Percentiles rank a stretch among this genome's conserved stretches.
These are phyloP conservation scores for Trichosphaerium sp. DNA, from an alignment of 78 protist genomes.

Conservation along the genomic window DNA sequence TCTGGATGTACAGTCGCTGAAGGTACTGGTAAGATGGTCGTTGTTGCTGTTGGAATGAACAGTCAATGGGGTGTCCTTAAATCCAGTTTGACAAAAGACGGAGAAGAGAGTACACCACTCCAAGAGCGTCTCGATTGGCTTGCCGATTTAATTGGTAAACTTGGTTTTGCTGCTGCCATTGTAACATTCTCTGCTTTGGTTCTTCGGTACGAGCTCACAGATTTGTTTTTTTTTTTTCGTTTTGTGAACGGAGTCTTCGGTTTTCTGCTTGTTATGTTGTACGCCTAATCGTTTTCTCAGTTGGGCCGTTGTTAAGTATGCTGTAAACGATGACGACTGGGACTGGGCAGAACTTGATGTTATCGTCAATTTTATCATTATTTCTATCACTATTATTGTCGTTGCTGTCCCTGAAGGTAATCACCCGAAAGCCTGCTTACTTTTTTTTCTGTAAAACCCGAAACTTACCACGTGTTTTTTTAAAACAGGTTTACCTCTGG, in stretches of 20 bases:
- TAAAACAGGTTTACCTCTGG: slow-evolving; percentile 90
- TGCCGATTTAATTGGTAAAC: slow-evolving; percentile 55
- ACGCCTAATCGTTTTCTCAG: background rate
- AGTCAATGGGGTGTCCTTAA: slow-evolving; percentile 5
- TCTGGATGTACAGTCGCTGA: slow-evolving; percentile 23
- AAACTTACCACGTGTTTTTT: background rate
- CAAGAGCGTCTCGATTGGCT: slow-evolving; percentile 45
- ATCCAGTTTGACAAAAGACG: slow-evolving; percentile 5
- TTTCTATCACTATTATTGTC: slow-evolving; percentile 80
- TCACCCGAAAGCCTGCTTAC: too few relatives aligned
- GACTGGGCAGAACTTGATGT: background rate
- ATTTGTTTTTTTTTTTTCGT: background rate
- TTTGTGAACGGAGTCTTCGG: background rate
- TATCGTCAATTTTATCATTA: slow-evolving; percentile 62
- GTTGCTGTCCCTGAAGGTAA: slow-evolving; percentile 87
- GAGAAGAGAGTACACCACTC: slow-evolving; percentile 34
- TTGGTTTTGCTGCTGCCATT: slow-evolving; percentile 41
- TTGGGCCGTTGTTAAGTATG: background rate
- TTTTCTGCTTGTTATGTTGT: background rate
- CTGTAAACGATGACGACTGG: background rate
- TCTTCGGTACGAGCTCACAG: slow-evolving; percentile 8
- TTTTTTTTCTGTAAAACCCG: background rate
- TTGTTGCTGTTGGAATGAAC: slow-evolving; percentile 47
- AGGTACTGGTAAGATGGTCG: slow-evolving; percentile 53
- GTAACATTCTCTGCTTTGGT: slow-evolving; percentile 9